Conservation (phyloP, 139 green algal genomes). For the Auxenochlorella protothecoides region DNA sequence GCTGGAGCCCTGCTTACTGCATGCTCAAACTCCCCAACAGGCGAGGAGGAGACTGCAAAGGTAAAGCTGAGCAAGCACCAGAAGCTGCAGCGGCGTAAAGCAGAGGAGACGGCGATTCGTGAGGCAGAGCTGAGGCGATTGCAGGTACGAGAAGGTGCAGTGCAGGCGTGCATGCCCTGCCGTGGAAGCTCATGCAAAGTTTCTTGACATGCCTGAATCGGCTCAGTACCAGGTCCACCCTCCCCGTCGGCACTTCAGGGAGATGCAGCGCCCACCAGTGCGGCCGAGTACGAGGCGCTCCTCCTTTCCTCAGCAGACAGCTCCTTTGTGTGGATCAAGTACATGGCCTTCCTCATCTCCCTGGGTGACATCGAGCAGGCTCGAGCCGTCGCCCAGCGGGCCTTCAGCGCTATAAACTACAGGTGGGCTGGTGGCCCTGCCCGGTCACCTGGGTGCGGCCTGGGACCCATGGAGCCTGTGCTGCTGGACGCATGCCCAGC, state of each 20-base stretch:
- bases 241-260: slow-evolving; percentile 1
- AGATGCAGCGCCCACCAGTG: slow-evolving; percentile 38
- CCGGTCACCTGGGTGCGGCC: not conserved
- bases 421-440: slow-evolving; percentile 4
- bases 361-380: slow-evolving; percentile 67
- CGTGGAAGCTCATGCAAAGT: too few species aligned
- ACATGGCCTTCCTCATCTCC: slow-evolving; percentile 83
- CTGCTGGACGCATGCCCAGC: not conserved
- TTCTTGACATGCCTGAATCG: too few species aligned
- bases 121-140: slow-evolving; percentile 43
- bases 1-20: not conserved
- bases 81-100: slow-evolving; percentile 43
- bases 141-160: slow-evolving; percentile 5
- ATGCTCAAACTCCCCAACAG: too few species aligned
- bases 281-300: slow-evolving; percentile 71
- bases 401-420: slow-evolving; percentile 78
- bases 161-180: too few species aligned
- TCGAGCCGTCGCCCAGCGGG: slow-evolving; percentile 68
- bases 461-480: not conserved
- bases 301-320: slow-evolving; percentile 64
- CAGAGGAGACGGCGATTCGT: slow-evolving; percentile 46
- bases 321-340: slow-evolving; percentile 87
- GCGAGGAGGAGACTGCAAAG: not conserved
- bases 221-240: not conserved
- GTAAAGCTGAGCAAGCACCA: slow-evolving; percentile 38